Conservation (phyloP, 345 rosid genomes). For the Syzygium jambos region DNA sequence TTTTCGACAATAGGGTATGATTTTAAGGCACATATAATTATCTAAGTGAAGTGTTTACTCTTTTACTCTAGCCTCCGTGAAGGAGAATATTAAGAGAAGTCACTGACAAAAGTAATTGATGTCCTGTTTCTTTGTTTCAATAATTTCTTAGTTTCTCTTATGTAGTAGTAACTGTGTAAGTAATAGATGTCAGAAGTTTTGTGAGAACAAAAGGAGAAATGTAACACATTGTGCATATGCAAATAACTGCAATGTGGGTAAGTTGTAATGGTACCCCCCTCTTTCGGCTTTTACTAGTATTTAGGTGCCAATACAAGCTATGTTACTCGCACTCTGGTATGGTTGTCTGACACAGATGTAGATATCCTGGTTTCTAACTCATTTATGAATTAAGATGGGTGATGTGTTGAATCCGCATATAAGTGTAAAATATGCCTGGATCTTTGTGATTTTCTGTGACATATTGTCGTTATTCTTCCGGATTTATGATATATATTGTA, state of each 20-base stretch:
- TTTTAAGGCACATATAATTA: not conserved
- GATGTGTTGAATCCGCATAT: not conserved
- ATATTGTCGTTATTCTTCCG: not conserved
- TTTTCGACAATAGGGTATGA: constrained; percentile 79
- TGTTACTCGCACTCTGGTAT: not conserved
- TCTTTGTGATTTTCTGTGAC: not conserved
- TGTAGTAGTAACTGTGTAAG: not conserved
- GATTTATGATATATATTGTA: not conserved
- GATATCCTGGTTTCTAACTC: not conserved
- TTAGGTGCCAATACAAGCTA: not conserved
- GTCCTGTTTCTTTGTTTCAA: not conserved
- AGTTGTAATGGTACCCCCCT: not conserved
- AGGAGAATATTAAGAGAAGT: not conserved
- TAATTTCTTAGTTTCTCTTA: not conserved
- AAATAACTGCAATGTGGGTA: not conserved
- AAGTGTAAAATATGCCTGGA: not conserved
- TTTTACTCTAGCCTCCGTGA: not conserved
- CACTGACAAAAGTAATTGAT: not conserved
- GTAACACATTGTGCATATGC: not conserved
- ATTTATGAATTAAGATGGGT: not conserved
- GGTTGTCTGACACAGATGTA: not conserved
- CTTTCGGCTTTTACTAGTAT: not conserved
- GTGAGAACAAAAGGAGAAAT: not conserved
- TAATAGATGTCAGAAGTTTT: not conserved
- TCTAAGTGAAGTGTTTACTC: not conserved